Percentiles rank a stretch among this genome's conserved stretches.
Conservation (phyloP, 2,329 filamentous ascomycete genomes). For the Thyridium curvatum region DNA sequence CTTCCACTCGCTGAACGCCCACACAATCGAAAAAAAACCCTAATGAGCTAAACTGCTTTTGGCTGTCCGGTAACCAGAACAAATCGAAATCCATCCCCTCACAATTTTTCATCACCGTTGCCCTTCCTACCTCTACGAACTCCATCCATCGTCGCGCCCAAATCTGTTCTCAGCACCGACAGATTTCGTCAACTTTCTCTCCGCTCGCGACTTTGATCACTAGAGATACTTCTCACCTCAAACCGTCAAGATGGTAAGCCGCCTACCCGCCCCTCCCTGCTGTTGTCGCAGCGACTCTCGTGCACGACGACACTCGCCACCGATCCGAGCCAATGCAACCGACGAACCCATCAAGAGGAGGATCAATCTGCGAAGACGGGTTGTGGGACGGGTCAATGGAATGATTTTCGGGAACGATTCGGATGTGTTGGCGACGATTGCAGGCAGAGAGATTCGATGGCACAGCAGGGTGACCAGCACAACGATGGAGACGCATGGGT, state of each 20-base stretch:
- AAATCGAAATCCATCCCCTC: constrained; percentile 12
- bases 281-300: background rate
- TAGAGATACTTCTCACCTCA: constrained; percentile 29
- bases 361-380: background rate
- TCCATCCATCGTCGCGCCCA: constrained; percentile 40
- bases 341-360: background rate
- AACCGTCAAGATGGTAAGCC: constrained; percentile 66
- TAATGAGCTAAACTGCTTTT: constrained; percentile 8
- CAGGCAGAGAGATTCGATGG: constrained; percentile 4
- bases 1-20: too few relatives aligned
- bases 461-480: too few relatives aligned
- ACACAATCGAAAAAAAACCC: constrained; percentile 6
- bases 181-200: constrained; percentile 46
- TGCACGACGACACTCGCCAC: background rate
- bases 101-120: constrained; percentile 42
- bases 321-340: background rate
- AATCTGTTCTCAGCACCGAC: constrained; percentile 41
- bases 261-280: constrained; percentile 6
- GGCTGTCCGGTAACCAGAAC: background rate
- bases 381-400: background rate
- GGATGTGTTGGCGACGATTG: constrained; percentile 4
- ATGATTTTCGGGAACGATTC: background rate
- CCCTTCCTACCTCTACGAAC: constrained; percentile 24
- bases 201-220: constrained; percentile 36
- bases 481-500: too few relatives aligned